phyloP scores from a whole-genome alignment of 2,329 filamentous ascomycete genomes.

The Ilyonectria sp. region DNA sequence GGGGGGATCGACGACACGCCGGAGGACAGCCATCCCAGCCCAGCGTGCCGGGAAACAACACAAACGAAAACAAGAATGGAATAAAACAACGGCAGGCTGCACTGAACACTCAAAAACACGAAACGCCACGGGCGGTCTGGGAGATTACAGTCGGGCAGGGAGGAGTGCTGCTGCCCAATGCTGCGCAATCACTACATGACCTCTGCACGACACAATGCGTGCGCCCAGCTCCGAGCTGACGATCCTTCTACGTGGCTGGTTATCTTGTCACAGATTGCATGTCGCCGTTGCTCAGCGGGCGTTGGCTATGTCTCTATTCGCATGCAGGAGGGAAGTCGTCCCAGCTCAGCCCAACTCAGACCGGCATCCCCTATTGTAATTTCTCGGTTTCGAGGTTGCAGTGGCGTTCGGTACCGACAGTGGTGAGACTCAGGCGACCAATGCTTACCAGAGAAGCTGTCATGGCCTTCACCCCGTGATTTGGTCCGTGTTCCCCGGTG shows the following conservation, averaged over 20 bases:
- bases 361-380: not conserved
- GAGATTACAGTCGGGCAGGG: not conserved
- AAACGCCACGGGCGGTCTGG: not conserved
- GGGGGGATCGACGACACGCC: conserved; percentile 24
- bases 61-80: not conserved
- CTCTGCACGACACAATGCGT: not conserved
- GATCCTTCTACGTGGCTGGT: not conserved
- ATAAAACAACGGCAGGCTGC: not conserved
- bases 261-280: not conserved
- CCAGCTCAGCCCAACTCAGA: not conserved
- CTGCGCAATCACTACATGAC: not conserved
- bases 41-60: conserved; percentile 18
- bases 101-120: not conserved
- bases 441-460: not conserved
- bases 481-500: not conserved
- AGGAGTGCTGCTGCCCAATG: not conserved
- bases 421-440: conserved; percentile 1
- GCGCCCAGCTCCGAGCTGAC: not conserved
- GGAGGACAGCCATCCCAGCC: conserved; percentile 14
- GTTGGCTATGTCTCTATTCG: not conserved
- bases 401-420: not conserved
- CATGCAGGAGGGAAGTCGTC: not conserved
- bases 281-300: not conserved
- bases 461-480: not conserved
- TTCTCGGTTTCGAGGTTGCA: not conserved